Conservation (phyloP, 148 eudicot genomes). For the Mesembryanthemum crystallinum region DNA sequence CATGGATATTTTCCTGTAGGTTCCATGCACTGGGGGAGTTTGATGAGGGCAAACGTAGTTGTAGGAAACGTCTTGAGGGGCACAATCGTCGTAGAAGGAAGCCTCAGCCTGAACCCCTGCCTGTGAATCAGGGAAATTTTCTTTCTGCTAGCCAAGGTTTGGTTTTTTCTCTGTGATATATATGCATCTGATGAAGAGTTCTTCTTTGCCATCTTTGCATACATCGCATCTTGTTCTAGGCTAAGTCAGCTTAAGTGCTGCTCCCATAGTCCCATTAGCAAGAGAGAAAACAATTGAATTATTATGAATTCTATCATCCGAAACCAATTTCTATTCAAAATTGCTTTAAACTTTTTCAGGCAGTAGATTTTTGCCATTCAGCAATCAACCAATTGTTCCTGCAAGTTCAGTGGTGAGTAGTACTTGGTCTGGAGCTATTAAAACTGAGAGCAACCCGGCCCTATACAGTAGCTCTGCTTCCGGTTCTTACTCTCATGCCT, state of each 20-base stretch:
- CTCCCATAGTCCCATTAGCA: neutral
- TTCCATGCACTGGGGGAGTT: slow-evolving; percentile 73
- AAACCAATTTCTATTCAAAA: neutral
- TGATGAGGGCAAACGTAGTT: slow-evolving; percentile 68
- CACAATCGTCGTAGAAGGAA: slow-evolving; percentile 67
- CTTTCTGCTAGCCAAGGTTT: slow-evolving; percentile 52
- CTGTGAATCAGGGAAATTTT: slow-evolving; percentile 37
- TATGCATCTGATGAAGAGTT: neutral
- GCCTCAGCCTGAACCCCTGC: slow-evolving; percentile 68
- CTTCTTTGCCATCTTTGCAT: neutral
- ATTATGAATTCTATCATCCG: neutral
- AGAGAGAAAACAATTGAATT: neutral
- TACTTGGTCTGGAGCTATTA: slow-evolving; percentile 45
- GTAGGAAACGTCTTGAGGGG: slow-evolving; percentile 68
- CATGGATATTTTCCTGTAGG: slow-evolving; percentile 37
- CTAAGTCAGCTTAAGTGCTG: neutral
- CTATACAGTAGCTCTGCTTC: slow-evolving; percentile 28
- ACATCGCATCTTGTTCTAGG: neutral
- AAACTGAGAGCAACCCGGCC: slow-evolving; percentile 37
- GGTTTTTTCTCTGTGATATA: neutral
- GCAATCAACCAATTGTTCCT: slow-evolving; percentile 40
- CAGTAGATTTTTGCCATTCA: slow-evolving; percentile 50
- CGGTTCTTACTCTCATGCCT: slow-evolving; percentile 35
- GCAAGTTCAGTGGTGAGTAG: slow-evolving; percentile 41
- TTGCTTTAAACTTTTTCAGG: slow-evolving; percentile 27